Base-by-base conservation (phyloP, 2,329 filamentous ascomycete species). In the Madurella fahalii region DNA sequence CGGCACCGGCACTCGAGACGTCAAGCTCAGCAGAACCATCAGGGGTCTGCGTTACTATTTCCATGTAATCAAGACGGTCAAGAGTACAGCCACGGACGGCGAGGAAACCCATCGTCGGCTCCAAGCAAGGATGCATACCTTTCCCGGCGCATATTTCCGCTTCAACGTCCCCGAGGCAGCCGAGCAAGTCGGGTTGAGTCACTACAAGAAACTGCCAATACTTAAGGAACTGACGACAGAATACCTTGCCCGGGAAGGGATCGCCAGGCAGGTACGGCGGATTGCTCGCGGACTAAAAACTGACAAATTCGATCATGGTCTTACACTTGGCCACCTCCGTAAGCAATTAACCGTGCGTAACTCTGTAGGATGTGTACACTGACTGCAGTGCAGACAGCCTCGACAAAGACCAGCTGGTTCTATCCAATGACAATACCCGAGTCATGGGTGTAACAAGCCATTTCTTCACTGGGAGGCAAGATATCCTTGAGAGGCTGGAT, bases 401-500 rank as follows among this genome's bases (percentile, higher is more conserved):
- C 0, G 57, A 59, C 17, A 61, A 56, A 18, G 58, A 62, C 2
- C 60, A 60, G 16, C 50, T 61, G 1, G 13, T 57, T 1, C 58
- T 56, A 8, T 43, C n/a, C 20, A 54, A 48, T 13, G 47, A 20
- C 18, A 50, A 37, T 7, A 46, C 42, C 12, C 54, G 37, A 8
- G 46, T 15, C 4, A 47, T 53, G 53, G 58, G 56, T 0, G 40
- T 9, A 2, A 8, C 64, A 0, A 64, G 58, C 49, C 41, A 31
- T 5, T 65, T 62, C 41, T 64, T 70, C 50, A 66, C 60, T 0
- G 69, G 68, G 0, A 61, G 68, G 37, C 30, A 58, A 9, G 57
- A 59, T 0, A 62, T 68, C 4, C 39, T 70, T 2, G 5, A 48
- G 1, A 63, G 20, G 8, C 58, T 70, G 0, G 57, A 61, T 8